These are phyloP conservation scores for Suillus weaverae DNA, from an alignment of 768 basidiomycete genomes.

Conservation along the genomic window DNA sequence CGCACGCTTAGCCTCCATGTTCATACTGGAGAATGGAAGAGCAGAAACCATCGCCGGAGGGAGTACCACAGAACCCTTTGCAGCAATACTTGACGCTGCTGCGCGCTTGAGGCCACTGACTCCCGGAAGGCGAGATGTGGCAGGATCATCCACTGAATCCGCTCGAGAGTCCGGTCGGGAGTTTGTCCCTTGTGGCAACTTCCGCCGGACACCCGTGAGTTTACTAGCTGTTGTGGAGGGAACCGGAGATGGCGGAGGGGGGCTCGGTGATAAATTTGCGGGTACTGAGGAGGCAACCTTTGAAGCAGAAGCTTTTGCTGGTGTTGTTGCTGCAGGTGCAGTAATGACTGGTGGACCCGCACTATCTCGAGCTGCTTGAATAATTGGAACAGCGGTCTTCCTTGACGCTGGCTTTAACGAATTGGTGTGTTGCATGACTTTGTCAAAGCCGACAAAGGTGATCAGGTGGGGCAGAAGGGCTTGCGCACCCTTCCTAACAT, in stretches of 20 bases:
- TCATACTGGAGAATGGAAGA: constrained; percentile 35
- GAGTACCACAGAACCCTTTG: constrained; percentile 35
- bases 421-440: constrained; percentile 82
- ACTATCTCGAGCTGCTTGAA: constrained; percentile 73
- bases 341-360: constrained; percentile 36
- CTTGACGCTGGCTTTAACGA: constrained; percentile 91
- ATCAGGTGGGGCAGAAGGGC: constrained; percentile 78
- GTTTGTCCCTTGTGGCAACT: constrained; percentile 59
- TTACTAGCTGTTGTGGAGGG: constrained; percentile 39
- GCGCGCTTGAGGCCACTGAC: constrained; percentile 47
- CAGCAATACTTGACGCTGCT: constrained; percentile 29
- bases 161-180: constrained; percentile 47
- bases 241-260: constrained; percentile 41
- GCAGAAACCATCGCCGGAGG: constrained; percentile 33
- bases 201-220: constrained; percentile 66
- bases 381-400: constrained; percentile 78
- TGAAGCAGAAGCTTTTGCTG: constrained; percentile 28
- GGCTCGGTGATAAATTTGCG: constrained; percentile 32
- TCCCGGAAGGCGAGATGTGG: constrained; percentile 33
- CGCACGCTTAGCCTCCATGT: constrained; percentile 52
- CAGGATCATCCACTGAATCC: constrained; percentile 37
- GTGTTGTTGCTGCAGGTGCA: constrained; percentile 24
- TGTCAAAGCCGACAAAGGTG: constrained; percentile 73
- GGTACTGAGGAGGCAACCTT: constrained; percentile 24
- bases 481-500: constrained; percentile 91